phyloP scores from a whole-genome alignment of 345 rosid species.

The Jatropha curcas region DNA sequence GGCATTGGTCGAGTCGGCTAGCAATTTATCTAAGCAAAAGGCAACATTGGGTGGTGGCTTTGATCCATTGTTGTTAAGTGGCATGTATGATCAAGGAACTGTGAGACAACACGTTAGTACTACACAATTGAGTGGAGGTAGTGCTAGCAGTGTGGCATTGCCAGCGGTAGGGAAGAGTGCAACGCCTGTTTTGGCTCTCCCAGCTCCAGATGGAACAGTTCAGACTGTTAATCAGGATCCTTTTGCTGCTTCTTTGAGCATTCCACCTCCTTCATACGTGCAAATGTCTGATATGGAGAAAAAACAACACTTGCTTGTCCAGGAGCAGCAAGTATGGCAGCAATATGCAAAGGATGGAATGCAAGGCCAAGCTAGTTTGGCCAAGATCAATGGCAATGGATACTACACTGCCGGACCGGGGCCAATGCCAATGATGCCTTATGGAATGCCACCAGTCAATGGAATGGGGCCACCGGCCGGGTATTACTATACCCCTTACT shows the following conservation, averaged over 20 bases:
- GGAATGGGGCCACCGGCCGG: conserved; percentile 53
- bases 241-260: conserved; percentile 57
- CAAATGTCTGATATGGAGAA: conserved; percentile 79
- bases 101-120: conserved; percentile 63
- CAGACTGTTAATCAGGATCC: conserved; percentile 49
- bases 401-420: conserved; percentile 40
- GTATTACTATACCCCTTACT: conserved; percentile 50
- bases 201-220: conserved; percentile 68
- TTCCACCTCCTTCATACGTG: conserved; percentile 67
- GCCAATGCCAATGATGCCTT: conserved; percentile 49
- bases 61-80: conserved; percentile 75
- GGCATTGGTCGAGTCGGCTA: conserved; percentile 84
- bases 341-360: conserved; percentile 67
- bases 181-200: conserved; percentile 64
- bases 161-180: conserved; percentile 54
- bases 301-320: conserved; percentile 61
- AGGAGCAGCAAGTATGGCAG: conserved; percentile 70
- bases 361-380: conserved; percentile 68
- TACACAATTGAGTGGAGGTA: conserved; percentile 63
- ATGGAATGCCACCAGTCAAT: conserved; percentile 54
- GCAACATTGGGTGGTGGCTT: conserved; percentile 84
- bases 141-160: conserved; percentile 79
- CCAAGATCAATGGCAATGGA: conserved; percentile 44
- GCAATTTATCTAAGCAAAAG: conserved; percentile 68
- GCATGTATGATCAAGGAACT: conserved; percentile 89